A percentile compares a stretch with the other conserved stretches of the same genome.
These are phyloP conservation scores for Atalantia buxifolia DNA, from an alignment of 345 rosid species.

Conservation along the genomic window DNA sequence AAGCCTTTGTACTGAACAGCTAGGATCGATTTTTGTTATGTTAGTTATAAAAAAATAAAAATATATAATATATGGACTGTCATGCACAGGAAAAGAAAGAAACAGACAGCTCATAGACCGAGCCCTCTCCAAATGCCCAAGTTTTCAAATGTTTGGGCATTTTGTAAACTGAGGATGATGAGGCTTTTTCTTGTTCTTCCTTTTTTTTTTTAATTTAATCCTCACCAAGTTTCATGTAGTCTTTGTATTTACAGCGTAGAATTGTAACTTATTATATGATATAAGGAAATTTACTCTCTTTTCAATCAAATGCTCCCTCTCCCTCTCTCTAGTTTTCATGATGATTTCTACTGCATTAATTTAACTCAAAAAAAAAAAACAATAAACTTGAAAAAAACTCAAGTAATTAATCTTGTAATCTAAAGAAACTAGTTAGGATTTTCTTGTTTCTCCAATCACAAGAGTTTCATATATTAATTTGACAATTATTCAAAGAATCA, in stretches of 20 bases:
- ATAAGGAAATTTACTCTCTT: constrained; percentile 3
- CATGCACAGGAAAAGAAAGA: constrained; percentile 4
- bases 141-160: constrained; percentile 44
- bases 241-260: constrained; percentile 14
- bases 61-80: background rate
- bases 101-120: constrained; percentile 21
- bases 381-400: too few relatives aligned
- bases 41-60: constrained; percentile 13
- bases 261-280: background rate
- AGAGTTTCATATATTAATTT: background rate
- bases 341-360: background rate
- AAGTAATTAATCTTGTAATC: background rate
- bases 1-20: background rate
- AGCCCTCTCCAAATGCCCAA: constrained; percentile 69
- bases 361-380: too few relatives aligned
- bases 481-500: constrained; percentile 2
- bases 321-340: background rate
- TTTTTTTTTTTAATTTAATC: background rate
- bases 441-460: background rate
- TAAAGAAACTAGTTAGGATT: background rate
- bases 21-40: background rate
- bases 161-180: constrained; percentile 54
- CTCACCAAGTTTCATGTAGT: background rate
- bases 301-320: background rate
- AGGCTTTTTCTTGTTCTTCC: constrained; percentile 21